Percentiles rank a stretch among this genome's conserved stretches.
Conservation (phyloP, 768 basidiomycete species). For the Exidia glandulosa region DNA sequence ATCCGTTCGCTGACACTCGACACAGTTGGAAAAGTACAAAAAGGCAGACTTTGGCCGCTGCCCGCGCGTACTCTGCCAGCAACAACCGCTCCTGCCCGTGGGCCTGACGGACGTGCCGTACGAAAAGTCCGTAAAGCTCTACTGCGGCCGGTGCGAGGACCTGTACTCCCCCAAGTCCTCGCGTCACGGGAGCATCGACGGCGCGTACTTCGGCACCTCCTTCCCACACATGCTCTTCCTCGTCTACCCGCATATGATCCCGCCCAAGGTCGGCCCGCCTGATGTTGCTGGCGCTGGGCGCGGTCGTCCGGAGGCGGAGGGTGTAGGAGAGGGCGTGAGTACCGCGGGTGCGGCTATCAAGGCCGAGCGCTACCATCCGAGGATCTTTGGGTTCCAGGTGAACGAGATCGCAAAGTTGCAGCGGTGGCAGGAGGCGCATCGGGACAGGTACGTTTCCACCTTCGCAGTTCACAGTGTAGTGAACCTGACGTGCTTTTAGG, state of each 20-base stretch:
- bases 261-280: constrained; percentile 57
- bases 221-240: constrained; percentile 96
- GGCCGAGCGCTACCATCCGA: constrained; percentile 84
- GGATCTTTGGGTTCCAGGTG: constrained; percentile 94
- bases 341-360: constrained; percentile 78
- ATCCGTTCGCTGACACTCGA: neutral
- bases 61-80: constrained; percentile 91
- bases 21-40: constrained; percentile 93
- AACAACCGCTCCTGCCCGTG: constrained; percentile 90
- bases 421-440: constrained; percentile 89
- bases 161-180: constrained; percentile 97
- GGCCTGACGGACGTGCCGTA: constrained; percentile 96
- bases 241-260: constrained; percentile 89
- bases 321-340: constrained; percentile 55
- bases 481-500: constrained; percentile 14
- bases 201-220: constrained; percentile 96
- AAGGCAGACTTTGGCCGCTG: constrained; percentile 97
- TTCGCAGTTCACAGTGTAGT: neutral
- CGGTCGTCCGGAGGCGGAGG: constrained; percentile 28
- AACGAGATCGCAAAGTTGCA: constrained; percentile 89
- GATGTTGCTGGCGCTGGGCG: constrained; percentile 13
- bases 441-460: constrained; percentile 58
- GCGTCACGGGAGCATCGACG: constrained; percentile 93
- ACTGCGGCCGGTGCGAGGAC: constrained; percentile 97
- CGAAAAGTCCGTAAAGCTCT: constrained; percentile 97